Base-by-base conservation (phyloP, 495 filamentous ascomycete species). In the Neurospora sp. region DNA sequence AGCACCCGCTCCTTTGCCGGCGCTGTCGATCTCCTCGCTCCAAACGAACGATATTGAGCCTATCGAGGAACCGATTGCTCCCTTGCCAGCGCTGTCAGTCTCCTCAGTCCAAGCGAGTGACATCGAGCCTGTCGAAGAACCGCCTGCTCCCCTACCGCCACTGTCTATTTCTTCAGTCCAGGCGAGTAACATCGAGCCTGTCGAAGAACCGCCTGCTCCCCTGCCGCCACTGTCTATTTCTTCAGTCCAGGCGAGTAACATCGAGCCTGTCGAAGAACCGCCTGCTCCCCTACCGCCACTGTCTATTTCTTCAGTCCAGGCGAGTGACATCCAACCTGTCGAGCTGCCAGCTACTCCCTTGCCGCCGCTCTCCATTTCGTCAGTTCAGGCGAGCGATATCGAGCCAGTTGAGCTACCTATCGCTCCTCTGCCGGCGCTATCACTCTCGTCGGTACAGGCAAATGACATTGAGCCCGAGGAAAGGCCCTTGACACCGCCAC, bases 281-380 rank as follows among this genome's bases (percentile, higher is more conserved):
- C 27, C 53, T 61, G 18, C 53, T 61, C 27, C 45, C 45, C 14
- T 61, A 20, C 69, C 75, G 40, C 74, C 74, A 40, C 75, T 83
- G 16, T 77, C 74, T 3, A 69, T 82, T 27, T 80, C 83, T 1
- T 70, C 68, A 9, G 74, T 83, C 10, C 74, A 80, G 61, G 72
- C 79, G 22, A 71, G 78, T 45, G 74, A 80, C 71, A 76, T 84
- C 7, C 77, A 82, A 42, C 81, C 76, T 14, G 59, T 76, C n/a
- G 69, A 75, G 18, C 44, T 31, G 27, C 27, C 27, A 31, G 27
- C 27, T 31, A 31, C 27, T 31, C 27, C 27, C 27, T 31, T 31
- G 42, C 42, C 42, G 18, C 18, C 42, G 42, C 42, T 45, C 42
- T 45, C 42, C 42, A n/a, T 45, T n/a, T 45, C 42, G 8, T 70